phyloP scores from a whole-genome alignment of 164 flowering plant genomes.

The Berberis vulgaris region DNA sequence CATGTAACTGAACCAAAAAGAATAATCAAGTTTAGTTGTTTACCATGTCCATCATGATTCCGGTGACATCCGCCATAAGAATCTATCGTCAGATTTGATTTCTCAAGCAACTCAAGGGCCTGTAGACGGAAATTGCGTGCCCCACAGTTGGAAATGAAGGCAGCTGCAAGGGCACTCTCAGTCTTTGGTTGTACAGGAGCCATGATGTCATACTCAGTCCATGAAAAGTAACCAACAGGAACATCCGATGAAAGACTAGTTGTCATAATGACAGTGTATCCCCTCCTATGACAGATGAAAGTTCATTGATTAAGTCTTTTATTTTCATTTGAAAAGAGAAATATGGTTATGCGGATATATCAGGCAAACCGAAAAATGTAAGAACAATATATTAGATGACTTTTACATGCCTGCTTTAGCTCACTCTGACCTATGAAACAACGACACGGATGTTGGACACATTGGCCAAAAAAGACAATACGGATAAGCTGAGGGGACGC shows the following conservation, averaged over 20 bases:
- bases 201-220: conserved; percentile 99
- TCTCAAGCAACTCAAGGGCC: conserved; percentile 75
- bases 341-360: neutral
- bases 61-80: conserved; percentile 95
- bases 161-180: conserved; percentile 85
- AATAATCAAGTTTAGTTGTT: neutral
- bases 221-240: conserved; percentile 98
- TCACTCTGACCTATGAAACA: no score
- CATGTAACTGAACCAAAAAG: neutral
- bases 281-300: conserved; percentile 43
- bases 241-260: conserved; percentile 99
- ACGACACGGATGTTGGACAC: no score
- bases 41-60: conserved; percentile 82
- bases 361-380: neutral
- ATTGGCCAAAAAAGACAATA: no score
- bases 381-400: no score
- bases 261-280: conserved; percentile 75
- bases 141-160: conserved; percentile 94
- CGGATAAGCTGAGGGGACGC: no score
- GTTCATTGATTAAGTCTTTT: neutral
- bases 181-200: conserved; percentile 86
- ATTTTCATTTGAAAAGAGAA: neutral
- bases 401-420: no score
- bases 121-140: conserved; percentile 87
- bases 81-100: conserved; percentile 56